Evolutionary conservation across 192 early-diverging fungal genomes (phyloP), one percentile per base, ranked within the genome.

Genomic region (Coemansia javaensis): DNA sequence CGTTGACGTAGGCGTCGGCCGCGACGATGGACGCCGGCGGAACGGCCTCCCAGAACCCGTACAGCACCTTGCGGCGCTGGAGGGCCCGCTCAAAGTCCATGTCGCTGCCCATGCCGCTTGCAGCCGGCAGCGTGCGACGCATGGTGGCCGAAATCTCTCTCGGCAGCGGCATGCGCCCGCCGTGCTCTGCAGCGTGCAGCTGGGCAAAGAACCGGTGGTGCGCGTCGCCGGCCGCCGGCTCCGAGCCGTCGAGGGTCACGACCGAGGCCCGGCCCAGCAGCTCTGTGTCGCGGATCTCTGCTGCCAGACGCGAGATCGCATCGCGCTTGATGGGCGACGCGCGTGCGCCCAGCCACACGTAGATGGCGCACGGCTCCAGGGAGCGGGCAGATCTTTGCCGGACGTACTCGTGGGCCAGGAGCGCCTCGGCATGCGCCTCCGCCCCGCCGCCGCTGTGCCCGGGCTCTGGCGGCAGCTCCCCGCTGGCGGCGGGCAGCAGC

Each of bases 31-130:
- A 66, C 10, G 59, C 64, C 15, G 68, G 68, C 23, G 68, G 68
- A 10, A 72, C 39, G 11, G 68, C 36, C 18, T 72, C 68, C 68
- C 68, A 72, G 49, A 72, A 72, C 2, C 68, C 68, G 16, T 72
- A 72, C 47, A 64, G 25, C 15, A 74, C 63, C 35, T 74, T 74
- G 32, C 64, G 63, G 13, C 68, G 56, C 34, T 64, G 56, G 25
- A 72, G 44, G 2, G 68, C 68, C 13, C 57, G 51, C 49, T 72
- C 68, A 58, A 74, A 74, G 31, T 63, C 55, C 32, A 58, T 32
- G 47, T 74, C 70, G 15, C 62, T 41, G 17, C 64, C 70, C 15
- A 23, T 55, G 23, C 48, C 44, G 25, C 56, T 24, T 3, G 68
- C 15, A 72, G 50, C 35, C 47, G 61, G 48, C 32, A 56, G 40